Percentiles rank a stretch among this genome's conserved stretches.
Evolutionary conservation across 2,329 filamentous ascomycete genomes (phyloP).

Genomic region (Diaporthe sp.): DNA sequence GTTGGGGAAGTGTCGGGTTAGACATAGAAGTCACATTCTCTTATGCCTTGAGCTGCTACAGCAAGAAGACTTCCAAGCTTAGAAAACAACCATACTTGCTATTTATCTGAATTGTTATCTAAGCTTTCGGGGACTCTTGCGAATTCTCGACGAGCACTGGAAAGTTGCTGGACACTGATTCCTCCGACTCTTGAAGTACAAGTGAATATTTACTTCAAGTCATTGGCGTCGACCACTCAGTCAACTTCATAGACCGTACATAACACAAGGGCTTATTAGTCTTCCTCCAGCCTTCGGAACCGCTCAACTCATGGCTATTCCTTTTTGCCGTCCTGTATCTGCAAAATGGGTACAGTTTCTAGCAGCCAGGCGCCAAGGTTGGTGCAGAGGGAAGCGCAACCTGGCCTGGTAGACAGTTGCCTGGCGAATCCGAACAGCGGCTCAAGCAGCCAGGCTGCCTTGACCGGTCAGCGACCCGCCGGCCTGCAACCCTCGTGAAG

Average conservation of each 20-base stretch:
- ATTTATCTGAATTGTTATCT: no score
- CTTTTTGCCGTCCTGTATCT: not conserved
- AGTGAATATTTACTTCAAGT: no score
- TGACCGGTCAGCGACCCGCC: constrained; percentile 12
- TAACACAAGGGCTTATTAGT: not conserved
- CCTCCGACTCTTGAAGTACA: not conserved
- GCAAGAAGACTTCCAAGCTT: not conserved
- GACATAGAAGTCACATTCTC: not conserved
- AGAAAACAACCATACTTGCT: not conserved
- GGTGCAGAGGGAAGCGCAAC: not conserved
- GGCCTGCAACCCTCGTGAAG: not conserved
- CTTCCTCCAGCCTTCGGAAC: not conserved
- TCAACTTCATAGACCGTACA: no score
- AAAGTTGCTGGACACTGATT: not conserved
- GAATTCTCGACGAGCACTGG: not conserved
- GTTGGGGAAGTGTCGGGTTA: not conserved
- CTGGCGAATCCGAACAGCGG: not conserved
- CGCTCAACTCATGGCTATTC: no score
- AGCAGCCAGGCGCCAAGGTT: not conserved
- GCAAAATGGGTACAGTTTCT: not conserved
- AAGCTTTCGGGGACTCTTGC: not conserved
- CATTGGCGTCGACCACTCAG: no score
- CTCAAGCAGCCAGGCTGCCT: not conserved
- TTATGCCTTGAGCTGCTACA: not conserved
- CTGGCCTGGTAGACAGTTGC: not conserved